Base-by-base conservation (phyloP, 331 rosid genomes). In the Quercus phellos region DNA sequence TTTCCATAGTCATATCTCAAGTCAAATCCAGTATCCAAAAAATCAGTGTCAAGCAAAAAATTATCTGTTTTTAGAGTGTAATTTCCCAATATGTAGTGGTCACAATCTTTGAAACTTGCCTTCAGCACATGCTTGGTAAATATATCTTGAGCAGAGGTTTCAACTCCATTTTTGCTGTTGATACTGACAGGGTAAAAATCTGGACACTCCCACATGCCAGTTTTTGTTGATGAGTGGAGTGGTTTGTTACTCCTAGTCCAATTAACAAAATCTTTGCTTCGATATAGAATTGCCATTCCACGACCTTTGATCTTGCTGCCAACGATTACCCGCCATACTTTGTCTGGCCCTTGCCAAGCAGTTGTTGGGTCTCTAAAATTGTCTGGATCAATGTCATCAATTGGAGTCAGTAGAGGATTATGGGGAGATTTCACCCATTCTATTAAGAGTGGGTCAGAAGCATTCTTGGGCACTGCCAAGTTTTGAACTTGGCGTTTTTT, bases 131-230 rank as follows among this genome's bases (percentile, higher is more conserved):
- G 80, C 72, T 60, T 80, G 3, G 56, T 6, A 6, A 17, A 53
- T 17, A 35, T 27, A 29, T 27, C 68, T 13, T 11, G 14, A 56
- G 21, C 56, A 2, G 81, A 79, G 14, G 63, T 72, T 42, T 83
- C 85, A 51, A 75, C 68, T 22, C 90, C 86, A 22, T 72, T 14
- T 17, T 50, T 42, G 9, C 77, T 69, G 21, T 77, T 71, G 24
- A 76, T 29, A 21, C 70, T 34, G 3, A 87, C 82, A 1, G 87
- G 87, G 67, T 70, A 87, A 60, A 85, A 85, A 80, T 85, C 91
- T 9, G 87, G 87, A 69, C 89, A 87, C 76, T 85, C 89, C 87
- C 87, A 85, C 91, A 87, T 83, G 9, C 79, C 79, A 4, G 73
- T 80, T 6, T 58, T 43, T 19, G 69, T 12, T 2, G 85, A 79